phyloP scores from a whole-genome alignment of 2,329 filamentous ascomycete species.

The Penicillium sp. region DNA sequence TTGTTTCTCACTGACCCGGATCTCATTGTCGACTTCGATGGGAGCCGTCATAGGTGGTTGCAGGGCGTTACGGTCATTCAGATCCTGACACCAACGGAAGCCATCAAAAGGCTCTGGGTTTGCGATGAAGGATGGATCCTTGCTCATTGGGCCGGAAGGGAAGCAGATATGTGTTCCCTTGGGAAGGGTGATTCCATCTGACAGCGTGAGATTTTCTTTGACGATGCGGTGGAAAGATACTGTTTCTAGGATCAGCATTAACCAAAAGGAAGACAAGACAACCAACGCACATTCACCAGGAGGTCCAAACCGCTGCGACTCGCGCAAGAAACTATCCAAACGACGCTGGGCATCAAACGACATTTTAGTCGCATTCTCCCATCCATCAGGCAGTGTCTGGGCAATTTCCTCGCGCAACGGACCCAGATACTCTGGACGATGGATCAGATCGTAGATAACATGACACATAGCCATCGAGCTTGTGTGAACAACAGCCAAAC shows the following conservation, averaged over 20 bases:
- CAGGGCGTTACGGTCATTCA: conserved; percentile 10
- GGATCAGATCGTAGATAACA: conserved; percentile 50
- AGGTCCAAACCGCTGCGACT: conserved; percentile 28
- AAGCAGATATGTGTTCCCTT: conserved; percentile 27
- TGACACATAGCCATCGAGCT: conserved; percentile 33
- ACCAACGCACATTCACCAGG: conserved; percentile 24
- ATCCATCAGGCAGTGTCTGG: conserved; percentile 19
- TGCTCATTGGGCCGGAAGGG: conserved; percentile 27
- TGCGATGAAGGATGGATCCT: conserved; percentile 21
- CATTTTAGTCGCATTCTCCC: conserved; percentile 22
- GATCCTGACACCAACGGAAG: conserved; percentile 27
- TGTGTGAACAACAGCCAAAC: conserved; percentile 27
- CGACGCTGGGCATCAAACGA: conserved; percentile 17
- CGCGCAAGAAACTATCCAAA: conserved; percentile 29
- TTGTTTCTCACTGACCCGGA: not conserved
- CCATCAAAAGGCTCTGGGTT: conserved; percentile 23
- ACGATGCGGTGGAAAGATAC: conserved; percentile 29
- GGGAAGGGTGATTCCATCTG: conserved; percentile 24
- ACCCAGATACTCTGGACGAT: conserved; percentile 47
- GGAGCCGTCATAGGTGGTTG: not conserved
- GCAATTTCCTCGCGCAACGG: conserved; percentile 50
- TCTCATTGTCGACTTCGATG: not conserved
- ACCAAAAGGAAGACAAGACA: too few species aligned
- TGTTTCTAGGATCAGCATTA: conserved; percentile 3
- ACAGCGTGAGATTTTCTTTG: conserved; percentile 21